These are phyloP conservation scores for Talaromyces atroroseus DNA, from an alignment of 2,329 filamentous ascomycete species.

Conservation along the genomic window DNA sequence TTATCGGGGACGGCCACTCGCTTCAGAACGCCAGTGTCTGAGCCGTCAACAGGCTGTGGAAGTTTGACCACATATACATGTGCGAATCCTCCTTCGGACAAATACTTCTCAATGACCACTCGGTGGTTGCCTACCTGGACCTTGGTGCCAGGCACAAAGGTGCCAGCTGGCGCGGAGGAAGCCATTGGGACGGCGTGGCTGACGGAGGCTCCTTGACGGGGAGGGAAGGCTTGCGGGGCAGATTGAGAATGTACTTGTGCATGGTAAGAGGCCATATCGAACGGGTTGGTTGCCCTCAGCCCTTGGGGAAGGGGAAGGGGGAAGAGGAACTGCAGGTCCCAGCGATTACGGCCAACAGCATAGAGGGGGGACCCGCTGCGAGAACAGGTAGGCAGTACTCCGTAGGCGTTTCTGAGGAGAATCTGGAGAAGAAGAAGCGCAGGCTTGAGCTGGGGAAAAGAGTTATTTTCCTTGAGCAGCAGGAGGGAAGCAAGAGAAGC, in stretches of 20 bases:
- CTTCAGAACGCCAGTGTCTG: constrained; percentile 81
- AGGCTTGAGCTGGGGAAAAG: too few species aligned
- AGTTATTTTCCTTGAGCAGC: not conserved
- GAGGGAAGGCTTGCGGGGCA: constrained; percentile 14
- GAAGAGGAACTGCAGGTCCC: constrained; percentile 13
- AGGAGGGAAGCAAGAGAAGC: constrained; percentile 3
- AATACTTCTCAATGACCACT: constrained; percentile 91
- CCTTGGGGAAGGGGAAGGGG: constrained; percentile 21
- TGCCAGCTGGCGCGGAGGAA: constrained; percentile 59
- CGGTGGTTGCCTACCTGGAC: constrained; percentile 91
- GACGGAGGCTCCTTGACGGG: constrained; percentile 27
- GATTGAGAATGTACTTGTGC: constrained; percentile 25
- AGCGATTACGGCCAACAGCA: constrained; percentile 20
- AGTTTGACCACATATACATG: constrained; percentile 96
- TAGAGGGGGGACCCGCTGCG: constrained; percentile 15
- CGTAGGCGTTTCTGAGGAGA: not conserved
- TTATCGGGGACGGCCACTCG: constrained; percentile 95
- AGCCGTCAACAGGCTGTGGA: constrained; percentile 68
- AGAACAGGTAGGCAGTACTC: not conserved
- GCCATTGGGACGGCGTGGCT: constrained; percentile 31
- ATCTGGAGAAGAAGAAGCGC: not conserved
- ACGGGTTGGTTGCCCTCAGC: constrained; percentile 20
- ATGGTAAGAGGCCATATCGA: constrained; percentile 30
- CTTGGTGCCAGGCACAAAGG: constrained; percentile 89
- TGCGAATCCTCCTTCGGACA: constrained; percentile 96